Base-by-base conservation (phyloP, 2,329 filamentous ascomycete genomes). In the Aspergillus sp. region DNA sequence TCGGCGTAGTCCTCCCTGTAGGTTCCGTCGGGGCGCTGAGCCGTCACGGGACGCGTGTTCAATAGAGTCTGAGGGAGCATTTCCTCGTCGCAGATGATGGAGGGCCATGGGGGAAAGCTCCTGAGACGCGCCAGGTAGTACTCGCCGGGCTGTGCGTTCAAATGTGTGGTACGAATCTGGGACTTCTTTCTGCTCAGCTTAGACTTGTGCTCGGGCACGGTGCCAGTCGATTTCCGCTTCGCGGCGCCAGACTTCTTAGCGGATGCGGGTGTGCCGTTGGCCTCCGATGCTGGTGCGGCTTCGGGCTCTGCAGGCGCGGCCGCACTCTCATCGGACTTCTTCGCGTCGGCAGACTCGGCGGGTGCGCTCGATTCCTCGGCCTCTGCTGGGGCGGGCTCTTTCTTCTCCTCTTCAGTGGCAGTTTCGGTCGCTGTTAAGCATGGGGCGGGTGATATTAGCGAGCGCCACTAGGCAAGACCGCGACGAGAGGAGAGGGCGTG, bases 51-150 rank as follows among this genome's bases (percentile, higher is more conserved):
- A 62, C 95, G 89, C 49, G 85, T 86, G 70, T 84, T 90, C 57
- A 96, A 79, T 23, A 99, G 84, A 13, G 84, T 87, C 60, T 88
- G 83, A 2, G 95, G 94, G 19, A 99, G 87, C 89, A 99, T 98
- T 63, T 89, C 88, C 76, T 99, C 94, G 73, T 96, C 92, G 75
- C 91, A 95, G 69, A 99, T 87, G 73, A 99, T 90, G 57, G 92
- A 89, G 15, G 95, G 95, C 95, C 95, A 99, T 41, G 91, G 89
- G 32, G 95, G 91, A 77, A 91, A 96, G 62, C 94, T 95, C 83
- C 96, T 96, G 77, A 99, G 88, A 76, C 93, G 91, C 65, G 96
- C 92, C 73, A 96, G 88, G 79, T 90, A 98, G 78, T 93, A 90
- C 70, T 98, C 90, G 68, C 96, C 95, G 4, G 95, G 91, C 80